phyloP scores from a whole-genome alignment of 2,329 filamentous ascomycete genomes.

The Aspergillus persii region DNA sequence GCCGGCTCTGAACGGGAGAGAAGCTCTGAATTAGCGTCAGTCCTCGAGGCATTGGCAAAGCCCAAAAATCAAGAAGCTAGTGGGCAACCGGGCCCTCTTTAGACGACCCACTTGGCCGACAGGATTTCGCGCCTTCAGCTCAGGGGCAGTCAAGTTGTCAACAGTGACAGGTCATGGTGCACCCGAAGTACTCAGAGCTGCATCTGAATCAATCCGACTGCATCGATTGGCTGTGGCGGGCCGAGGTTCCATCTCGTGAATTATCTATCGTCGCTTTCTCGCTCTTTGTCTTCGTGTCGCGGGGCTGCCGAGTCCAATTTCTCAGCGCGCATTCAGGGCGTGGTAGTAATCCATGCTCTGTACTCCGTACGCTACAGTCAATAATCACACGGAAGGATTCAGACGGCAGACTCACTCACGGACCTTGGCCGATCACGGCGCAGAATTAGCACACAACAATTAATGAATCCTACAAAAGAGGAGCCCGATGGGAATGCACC shows the following conservation, averaged over 20 bases:
- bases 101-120: neutral
- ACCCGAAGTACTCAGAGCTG: neutral
- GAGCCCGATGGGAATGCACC: constrained; percentile 3
- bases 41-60: no score
- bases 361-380: no score
- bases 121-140: neutral
- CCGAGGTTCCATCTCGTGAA: neutral
- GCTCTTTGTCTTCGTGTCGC: no score
- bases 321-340: no score
- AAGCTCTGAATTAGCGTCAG: neutral
- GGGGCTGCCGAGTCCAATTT: no score
- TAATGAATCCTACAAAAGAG: neutral
- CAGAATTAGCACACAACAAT: neutral
- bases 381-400: no score
- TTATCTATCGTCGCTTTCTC: no score
- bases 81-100: neutral
- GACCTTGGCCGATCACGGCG: neutral
- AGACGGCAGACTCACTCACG: neutral
- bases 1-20: neutral
- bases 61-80: neutral
- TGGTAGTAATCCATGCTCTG: no score
- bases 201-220: neutral
- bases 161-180: neutral
- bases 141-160: neutral
- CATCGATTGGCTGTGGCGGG: neutral